These are phyloP conservation scores for Spinacia oleracea DNA, from an alignment of 179 eudicot species.

Conservation along the genomic window DNA sequence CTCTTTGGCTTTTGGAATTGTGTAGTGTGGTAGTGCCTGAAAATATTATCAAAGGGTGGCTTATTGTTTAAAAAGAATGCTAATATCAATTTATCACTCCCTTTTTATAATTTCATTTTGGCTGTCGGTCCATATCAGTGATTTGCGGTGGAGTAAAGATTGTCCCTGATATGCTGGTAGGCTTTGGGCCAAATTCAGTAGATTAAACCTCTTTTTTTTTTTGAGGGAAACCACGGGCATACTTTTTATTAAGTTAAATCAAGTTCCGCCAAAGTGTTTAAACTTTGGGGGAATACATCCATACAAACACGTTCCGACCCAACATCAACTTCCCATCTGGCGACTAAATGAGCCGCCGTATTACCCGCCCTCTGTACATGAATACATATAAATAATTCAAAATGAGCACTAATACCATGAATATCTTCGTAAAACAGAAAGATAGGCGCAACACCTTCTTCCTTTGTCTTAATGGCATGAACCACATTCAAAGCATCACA, in stretches of 20 bases:
- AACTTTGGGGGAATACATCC: background rate
- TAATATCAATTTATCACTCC: background rate
- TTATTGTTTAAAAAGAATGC: background rate
- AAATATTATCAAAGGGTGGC: background rate
- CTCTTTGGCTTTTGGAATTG: background rate
- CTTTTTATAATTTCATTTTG: background rate
- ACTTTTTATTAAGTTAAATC: too few relatives aligned
- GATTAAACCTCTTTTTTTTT: too few relatives aligned
- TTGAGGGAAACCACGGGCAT: too few relatives aligned
- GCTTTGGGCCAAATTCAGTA: background rate
- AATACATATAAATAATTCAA: too few relatives aligned
- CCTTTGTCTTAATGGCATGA: too few relatives aligned
- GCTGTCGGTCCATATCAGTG: conserved; percentile 5
- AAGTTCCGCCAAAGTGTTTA: background rate
- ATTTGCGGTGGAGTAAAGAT: conserved; percentile 2
- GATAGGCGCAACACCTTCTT: too few relatives aligned
- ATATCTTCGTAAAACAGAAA: background rate
- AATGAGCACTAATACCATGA: accelerated
- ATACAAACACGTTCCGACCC: background rate
- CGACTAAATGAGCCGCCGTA: background rate
- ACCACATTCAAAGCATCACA: too few relatives aligned
- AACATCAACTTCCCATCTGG: background rate
- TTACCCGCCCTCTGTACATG: background rate
- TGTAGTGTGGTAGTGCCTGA: background rate
- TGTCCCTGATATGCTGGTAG: conserved; percentile 1